phyloP scores from a whole-genome alignment of 1,284 basidiomycete species.

The Tilletia indica region DNA sequence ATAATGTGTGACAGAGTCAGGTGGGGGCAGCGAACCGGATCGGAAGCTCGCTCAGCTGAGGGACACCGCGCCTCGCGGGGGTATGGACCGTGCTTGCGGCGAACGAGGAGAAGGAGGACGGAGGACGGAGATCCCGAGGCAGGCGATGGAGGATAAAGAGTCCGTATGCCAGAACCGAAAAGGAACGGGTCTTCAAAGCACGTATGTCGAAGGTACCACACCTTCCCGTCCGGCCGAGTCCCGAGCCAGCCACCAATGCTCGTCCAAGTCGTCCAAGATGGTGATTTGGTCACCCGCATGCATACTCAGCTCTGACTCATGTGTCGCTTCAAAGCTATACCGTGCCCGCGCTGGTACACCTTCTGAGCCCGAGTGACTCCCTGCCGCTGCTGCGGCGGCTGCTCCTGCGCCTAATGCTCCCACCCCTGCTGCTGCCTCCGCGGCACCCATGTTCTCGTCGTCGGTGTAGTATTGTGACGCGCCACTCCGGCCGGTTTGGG shows the following conservation, averaged over 20 bases:
- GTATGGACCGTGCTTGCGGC: neutral
- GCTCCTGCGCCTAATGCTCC: conserved; percentile 20
- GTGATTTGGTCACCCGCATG: conserved; percentile 44
- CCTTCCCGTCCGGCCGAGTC: conserved; percentile 40
- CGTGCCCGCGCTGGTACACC: conserved; percentile 47
- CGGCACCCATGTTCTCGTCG: conserved; percentile 32
- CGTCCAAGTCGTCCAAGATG: conserved; percentile 47
- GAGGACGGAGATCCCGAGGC: no score
- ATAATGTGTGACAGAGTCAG: neutral
- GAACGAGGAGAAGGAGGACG: no score
- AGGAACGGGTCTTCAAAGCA: conserved; percentile 30
- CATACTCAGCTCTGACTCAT: conserved; percentile 42
- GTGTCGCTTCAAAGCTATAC: conserved; percentile 48
- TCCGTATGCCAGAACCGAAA: conserved; percentile 10
- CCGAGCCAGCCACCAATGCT: conserved; percentile 48
- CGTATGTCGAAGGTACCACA: conserved; percentile 47
- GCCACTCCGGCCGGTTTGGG: conserved; percentile 33
- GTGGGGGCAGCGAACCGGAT: no score
- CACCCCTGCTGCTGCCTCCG: conserved; percentile 23
- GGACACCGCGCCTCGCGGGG: neutral
- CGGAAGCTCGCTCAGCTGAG: neutral
- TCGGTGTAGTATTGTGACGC: conserved; percentile 54
- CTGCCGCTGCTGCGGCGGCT: conserved; percentile 14
- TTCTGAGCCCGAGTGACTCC: conserved; percentile 21
- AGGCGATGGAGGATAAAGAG: no score